These are phyloP conservation scores for Paramecium pentaurelia DNA, from an alignment of 73 alveolate species.

Conservation along the genomic window DNA sequence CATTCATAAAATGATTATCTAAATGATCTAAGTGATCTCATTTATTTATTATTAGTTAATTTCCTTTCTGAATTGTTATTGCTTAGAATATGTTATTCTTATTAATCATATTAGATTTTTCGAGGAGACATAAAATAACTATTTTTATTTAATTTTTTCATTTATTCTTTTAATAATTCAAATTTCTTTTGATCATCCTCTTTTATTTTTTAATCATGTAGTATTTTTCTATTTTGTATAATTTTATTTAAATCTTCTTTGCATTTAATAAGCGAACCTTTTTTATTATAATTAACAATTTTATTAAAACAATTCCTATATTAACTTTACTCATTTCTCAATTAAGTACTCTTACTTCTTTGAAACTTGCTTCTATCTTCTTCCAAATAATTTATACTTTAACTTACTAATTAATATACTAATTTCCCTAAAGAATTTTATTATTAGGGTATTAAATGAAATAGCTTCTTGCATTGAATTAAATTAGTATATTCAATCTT, in stretches of 20 bases:
- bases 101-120: background rate
- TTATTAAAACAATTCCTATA: background rate
- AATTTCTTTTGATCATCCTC: constrained; percentile 2
- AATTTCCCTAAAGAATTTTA: background rate
- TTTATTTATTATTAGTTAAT: background rate
- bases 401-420: background rate
- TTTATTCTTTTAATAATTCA: background rate
- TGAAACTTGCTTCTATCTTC: background rate
- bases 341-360: constrained; percentile 21
- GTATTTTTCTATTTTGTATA: background rate
- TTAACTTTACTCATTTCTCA: background rate
- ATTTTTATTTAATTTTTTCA: background rate
- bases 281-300: background rate
- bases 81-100: background rate
- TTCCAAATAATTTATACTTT: background rate
- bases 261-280: background rate
- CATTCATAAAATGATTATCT: background rate
- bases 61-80: background rate
- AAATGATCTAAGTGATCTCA: background rate
- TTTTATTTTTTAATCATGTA: background rate
- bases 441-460: background rate
- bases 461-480: background rate
- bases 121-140: constrained; percentile 22
- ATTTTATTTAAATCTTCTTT: constrained; percentile 28
- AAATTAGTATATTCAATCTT: background rate